These are phyloP conservation scores for Xylaria sp. DNA, from an alignment of 2,329 filamentous ascomycete genomes.

Conservation along the genomic window DNA sequence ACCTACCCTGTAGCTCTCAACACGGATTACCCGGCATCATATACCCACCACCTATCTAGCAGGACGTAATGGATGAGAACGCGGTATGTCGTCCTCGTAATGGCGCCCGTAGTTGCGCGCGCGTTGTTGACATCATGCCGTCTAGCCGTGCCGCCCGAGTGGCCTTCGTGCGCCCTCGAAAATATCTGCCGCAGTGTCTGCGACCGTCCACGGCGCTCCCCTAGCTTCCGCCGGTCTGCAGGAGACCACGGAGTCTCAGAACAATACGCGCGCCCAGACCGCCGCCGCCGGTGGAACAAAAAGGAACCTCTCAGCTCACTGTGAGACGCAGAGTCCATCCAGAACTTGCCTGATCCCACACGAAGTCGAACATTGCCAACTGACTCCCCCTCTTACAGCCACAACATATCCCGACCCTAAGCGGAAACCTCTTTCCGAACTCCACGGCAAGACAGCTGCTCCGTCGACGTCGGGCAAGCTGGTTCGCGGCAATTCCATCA, in stretches of 20 bases:
- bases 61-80: constrained; percentile 25
- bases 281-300: constrained; percentile 43
- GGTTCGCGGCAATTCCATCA: constrained; percentile 43
- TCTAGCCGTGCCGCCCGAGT: constrained; percentile 17
- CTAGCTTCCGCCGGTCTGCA: constrained; percentile 36
- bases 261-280: constrained; percentile 48
- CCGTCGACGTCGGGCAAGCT: constrained; percentile 36
- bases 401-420: constrained; percentile 52
- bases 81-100: constrained; percentile 17
- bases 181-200: constrained; percentile 24
- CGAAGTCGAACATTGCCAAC: constrained; percentile 12
- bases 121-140: constrained; percentile 11
- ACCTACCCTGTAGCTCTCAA: constrained; percentile 4
- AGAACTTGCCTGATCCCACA: background rate
- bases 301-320: constrained; percentile 44
- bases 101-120: background rate
- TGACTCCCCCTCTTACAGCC: constrained; percentile 35
- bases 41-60: background rate
- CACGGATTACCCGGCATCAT: constrained; percentile 1
- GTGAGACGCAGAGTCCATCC: constrained; percentile 29
- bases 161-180: constrained; percentile 23
- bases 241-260: constrained; percentile 57
- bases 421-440: constrained; percentile 54
- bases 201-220: constrained; percentile 23
- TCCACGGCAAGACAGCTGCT: constrained; percentile 36